These are phyloP conservation scores for Vicia villosa DNA, from an alignment of 306 rosid genomes.

Conservation along the genomic window DNA sequence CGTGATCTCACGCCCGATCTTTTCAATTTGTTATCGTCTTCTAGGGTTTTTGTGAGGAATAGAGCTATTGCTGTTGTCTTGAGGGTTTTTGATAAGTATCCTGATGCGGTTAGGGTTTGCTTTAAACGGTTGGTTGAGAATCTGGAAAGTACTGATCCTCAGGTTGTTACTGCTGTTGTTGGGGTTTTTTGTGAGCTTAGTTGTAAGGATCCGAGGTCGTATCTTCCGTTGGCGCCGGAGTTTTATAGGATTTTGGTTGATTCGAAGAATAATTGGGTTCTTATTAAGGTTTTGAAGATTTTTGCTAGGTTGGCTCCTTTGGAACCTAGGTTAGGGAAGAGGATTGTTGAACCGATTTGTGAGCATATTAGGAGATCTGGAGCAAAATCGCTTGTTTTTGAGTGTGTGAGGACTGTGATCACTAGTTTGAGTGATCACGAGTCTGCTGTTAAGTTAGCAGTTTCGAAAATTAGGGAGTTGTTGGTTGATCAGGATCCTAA, in stretches of 20 bases:
- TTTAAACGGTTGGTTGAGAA: constrained; percentile 90
- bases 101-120: constrained; percentile 85
- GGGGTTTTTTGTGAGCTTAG: constrained; percentile 92
- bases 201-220: constrained; percentile 64
- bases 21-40: constrained; percentile 60
- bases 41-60: constrained; percentile 65
- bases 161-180: constrained; percentile 59
- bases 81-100: constrained; percentile 76
- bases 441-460: constrained; percentile 76
- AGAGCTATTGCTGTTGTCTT: constrained; percentile 72
- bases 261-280: constrained; percentile 85
- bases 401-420: constrained; percentile 83
- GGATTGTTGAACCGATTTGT: constrained; percentile 77
- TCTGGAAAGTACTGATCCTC: constrained; percentile 68
- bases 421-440: constrained; percentile 65
- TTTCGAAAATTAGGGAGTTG: constrained; percentile 63
- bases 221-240: constrained; percentile 89
- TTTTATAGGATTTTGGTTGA: constrained; percentile 73
- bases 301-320: constrained; percentile 74
- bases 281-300: constrained; percentile 81
- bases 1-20: constrained; percentile 83
- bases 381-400: constrained; percentile 78
- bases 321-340: constrained; percentile 77
- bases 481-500: constrained; percentile 81
- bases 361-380: constrained; percentile 69